phyloP scores from a whole-genome alignment of 108 stramenopile species.

The Stephanodiscus triporus region DNA sequence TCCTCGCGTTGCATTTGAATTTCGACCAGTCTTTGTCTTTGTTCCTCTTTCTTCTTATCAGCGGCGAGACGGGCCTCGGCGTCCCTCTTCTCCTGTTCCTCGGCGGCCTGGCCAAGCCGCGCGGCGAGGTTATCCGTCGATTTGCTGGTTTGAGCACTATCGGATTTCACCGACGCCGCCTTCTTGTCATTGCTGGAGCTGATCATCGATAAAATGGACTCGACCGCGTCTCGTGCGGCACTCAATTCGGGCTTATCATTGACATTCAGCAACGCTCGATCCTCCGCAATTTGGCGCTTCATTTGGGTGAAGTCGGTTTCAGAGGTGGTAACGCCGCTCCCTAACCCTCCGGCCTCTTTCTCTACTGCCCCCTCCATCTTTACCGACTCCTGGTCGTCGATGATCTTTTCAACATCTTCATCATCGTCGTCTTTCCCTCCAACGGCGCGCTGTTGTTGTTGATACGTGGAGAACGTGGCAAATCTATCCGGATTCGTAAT shows the following conservation, averaged over 20 bases:
- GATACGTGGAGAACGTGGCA: slow-evolving; percentile 43
- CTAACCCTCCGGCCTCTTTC: slow-evolving; percentile 1
- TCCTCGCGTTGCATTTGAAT: slow-evolving; percentile 40
- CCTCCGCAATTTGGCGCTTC: slow-evolving; percentile 39
- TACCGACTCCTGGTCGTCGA: background rate
- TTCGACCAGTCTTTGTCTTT: slow-evolving; percentile 23
- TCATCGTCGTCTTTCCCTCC: slow-evolving; percentile 6
- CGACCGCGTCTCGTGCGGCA: slow-evolving; percentile 37
- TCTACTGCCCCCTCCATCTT: background rate
- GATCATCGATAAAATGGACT: slow-evolving; percentile 44
- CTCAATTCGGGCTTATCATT: slow-evolving; percentile 15
- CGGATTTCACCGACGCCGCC: slow-evolving; percentile 11
- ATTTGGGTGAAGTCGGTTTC: slow-evolving; percentile 33
- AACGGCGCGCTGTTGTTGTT: background rate
- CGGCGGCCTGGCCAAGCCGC: slow-evolving; percentile 53
- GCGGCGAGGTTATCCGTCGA: slow-evolving; percentile 47
- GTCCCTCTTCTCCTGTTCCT: slow-evolving; percentile 53
- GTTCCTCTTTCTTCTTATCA: slow-evolving; percentile 41
- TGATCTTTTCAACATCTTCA: slow-evolving; percentile 12
- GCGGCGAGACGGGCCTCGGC: slow-evolving; percentile 29
- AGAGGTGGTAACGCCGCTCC: background rate
- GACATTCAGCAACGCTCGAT: slow-evolving; percentile 30
- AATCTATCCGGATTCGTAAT: slow-evolving; percentile 64
- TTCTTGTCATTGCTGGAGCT: slow-evolving; percentile 23
- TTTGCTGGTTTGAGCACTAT: background rate